A percentile compares a stretch with the other conserved stretches of the same genome.
Conservation (phyloP, 371 early-diverging fungal genomes). For the Chytridiales sp. region DNA sequence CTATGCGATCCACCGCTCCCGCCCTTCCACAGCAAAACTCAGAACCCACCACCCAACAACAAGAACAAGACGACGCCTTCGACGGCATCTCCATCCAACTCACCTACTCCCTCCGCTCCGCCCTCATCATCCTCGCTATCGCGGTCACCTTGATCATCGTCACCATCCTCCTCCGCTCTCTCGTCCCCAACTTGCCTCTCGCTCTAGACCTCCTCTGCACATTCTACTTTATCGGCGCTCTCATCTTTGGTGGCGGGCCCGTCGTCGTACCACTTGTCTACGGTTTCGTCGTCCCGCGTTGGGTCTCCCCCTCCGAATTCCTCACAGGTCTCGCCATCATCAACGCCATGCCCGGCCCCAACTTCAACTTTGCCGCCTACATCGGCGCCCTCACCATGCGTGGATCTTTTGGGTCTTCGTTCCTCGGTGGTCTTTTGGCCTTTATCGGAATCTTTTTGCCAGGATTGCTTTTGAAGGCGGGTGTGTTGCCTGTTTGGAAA, state of each 20-base stretch:
- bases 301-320: conserved; percentile 57
- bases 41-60: too few relatives aligned
- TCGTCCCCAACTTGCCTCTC: conserved; percentile 17
- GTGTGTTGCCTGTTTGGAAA: conserved; percentile 59
- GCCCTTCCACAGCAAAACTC: not conserved
- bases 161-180: conserved; percentile 43
- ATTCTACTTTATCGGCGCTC: conserved; percentile 59
- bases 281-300: conserved; percentile 51
- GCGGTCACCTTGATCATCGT: conserved; percentile 47
- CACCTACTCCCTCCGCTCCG: conserved; percentile 45
- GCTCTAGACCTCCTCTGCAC: conserved; percentile 43
- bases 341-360: conserved; percentile 62
- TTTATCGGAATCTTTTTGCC: conserved; percentile 59
- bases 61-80: not conserved
- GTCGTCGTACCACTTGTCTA: conserved; percentile 62
- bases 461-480: conserved; percentile 56
- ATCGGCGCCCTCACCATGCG: conserved; percentile 58
- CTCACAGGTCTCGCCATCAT: conserved; percentile 62
- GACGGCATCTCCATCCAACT: conserved; percentile 32
- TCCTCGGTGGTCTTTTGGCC: conserved; percentile 52
- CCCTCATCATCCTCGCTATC: conserved; percentile 39
- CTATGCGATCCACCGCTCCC: not conserved
- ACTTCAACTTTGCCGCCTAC: conserved; percentile 64
- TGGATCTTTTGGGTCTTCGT: conserved; percentile 22
- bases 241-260: conserved; percentile 70